Evolutionary conservation across 2,329 filamentous ascomycete species (phyloP).

Genomic region (Alternaria burnsii): DNA sequence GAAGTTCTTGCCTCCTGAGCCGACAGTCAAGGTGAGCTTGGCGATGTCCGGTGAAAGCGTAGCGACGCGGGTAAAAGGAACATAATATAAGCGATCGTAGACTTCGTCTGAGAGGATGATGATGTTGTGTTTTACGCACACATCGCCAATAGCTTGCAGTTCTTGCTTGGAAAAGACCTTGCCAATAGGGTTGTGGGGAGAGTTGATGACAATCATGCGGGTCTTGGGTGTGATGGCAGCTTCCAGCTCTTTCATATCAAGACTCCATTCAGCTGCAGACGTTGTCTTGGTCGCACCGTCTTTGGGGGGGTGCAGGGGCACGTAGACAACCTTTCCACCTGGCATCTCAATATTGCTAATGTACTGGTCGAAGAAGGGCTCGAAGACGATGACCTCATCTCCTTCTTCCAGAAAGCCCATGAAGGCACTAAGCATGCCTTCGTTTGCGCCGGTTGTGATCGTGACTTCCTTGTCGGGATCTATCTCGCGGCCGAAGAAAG

Average conservation of each 20-base stretch:
- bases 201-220: constrained; percentile 95
- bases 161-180: constrained; percentile 92
- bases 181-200: constrained; percentile 92
- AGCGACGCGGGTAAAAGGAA: constrained; percentile 90
- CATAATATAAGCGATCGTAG: constrained; percentile 94
- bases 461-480: constrained; percentile 93
- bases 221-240: constrained; percentile 83
- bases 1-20: constrained; percentile 97
- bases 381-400: constrained; percentile 97
- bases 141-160: constrained; percentile 81
- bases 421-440: constrained; percentile 94
- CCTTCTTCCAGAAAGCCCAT: constrained; percentile 96
- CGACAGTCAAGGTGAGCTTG: constrained; percentile 87
- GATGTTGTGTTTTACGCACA: constrained; percentile 92
- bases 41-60: constrained; percentile 91
- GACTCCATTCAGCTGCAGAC: constrained; percentile 85
- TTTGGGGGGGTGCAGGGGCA: constrained; percentile 88
- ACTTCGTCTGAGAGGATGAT: constrained; percentile 79
- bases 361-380: constrained; percentile 99
- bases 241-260: constrained; percentile 85
- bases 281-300: constrained; percentile 81
- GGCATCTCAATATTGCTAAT: constrained; percentile 99
- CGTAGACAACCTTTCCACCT: constrained; percentile 92
- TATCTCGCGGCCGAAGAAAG: constrained; percentile 81
- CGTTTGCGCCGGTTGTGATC: constrained; percentile 91